These are phyloP conservation scores for Hyaloscypha finlandica DNA, from an alignment of 495 filamentous ascomycete species.

Conservation along the genomic window DNA sequence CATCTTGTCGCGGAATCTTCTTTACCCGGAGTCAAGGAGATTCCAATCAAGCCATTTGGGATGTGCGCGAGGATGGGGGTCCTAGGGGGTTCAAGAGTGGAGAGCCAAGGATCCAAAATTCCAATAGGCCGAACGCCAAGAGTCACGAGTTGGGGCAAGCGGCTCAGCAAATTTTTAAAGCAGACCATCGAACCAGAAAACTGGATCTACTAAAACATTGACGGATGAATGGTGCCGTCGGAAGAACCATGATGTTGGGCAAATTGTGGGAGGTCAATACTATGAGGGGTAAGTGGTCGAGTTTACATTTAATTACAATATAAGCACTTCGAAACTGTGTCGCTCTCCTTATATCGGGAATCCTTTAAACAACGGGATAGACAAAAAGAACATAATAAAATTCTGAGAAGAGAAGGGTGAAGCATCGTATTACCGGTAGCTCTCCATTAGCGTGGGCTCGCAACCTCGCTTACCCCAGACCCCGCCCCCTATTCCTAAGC, in stretches of 20 bases:
- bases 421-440: too few relatives aligned
- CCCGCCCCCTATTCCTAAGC: background rate
- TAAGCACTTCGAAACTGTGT: too few relatives aligned
- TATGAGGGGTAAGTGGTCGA: too few relatives aligned
- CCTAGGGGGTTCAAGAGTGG: background rate
- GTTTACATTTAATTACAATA: too few relatives aligned
- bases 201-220: background rate
- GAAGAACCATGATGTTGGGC: background rate
- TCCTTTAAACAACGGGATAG: too few relatives aligned
- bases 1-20: background rate
- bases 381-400: too few relatives aligned
- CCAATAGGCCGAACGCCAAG: background rate
- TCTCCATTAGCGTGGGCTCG: too few relatives aligned
- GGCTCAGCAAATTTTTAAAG: background rate
- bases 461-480: background rate
- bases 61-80: background rate
- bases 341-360: too few relatives aligned
- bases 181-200: too few relatives aligned
- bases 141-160: background rate
- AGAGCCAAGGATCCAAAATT: background rate
- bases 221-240: background rate
- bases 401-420: too few relatives aligned
- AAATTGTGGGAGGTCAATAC: too few relatives aligned
- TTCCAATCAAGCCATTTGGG: background rate
- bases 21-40: background rate